These are phyloP conservation scores for Clonostachys chloroleuca DNA, from an alignment of 2,329 filamentous ascomycete genomes.

Conservation along the genomic window DNA sequence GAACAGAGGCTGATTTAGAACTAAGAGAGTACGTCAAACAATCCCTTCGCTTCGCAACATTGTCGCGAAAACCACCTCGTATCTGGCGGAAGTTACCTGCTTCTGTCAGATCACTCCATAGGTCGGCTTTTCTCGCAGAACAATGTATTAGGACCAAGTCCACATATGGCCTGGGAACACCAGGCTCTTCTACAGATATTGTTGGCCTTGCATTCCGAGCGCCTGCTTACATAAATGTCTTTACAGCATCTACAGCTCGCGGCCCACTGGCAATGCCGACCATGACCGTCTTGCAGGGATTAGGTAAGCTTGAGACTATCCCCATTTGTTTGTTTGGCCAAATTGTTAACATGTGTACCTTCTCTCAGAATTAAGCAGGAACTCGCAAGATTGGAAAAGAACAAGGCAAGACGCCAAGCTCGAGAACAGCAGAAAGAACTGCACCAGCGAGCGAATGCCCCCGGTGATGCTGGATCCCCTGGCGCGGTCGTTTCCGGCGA, in stretches of 20 bases:
- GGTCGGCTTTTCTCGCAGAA: constrained; percentile 10
- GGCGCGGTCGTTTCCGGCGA: constrained; percentile 30
- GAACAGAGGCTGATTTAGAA: constrained; percentile 66
- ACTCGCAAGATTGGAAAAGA: constrained; percentile 79
- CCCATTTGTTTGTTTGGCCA: neutral
- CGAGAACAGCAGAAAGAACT: constrained; percentile 84
- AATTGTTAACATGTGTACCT: constrained; percentile 6
- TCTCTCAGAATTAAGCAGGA: constrained; percentile 49
- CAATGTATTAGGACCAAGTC: constrained; percentile 1
- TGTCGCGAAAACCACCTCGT: constrained; percentile 4
- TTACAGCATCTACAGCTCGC: constrained; percentile 43
- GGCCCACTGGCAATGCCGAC: constrained; percentile 44
- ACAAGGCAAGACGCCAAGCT: constrained; percentile 83
- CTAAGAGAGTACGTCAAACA: constrained; percentile 61
- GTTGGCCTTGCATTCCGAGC: constrained; percentile 25
- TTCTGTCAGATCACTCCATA: constrained; percentile 9
- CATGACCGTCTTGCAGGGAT: constrained; percentile 41
- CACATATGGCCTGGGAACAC: constrained; percentile 15
- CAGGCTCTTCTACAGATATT: constrained; percentile 19
- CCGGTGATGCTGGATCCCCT: constrained; percentile 40
- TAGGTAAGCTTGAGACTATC: constrained; percentile 21
- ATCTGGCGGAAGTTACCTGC: constrained; percentile 9
- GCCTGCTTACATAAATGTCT: constrained; percentile 30
- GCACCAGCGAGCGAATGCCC: constrained; percentile 36
- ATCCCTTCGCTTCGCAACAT: constrained; percentile 3